Evolutionary conservation across 805 yeast species (phyloP), one percentile per base, ranked within the genome.

Genomic region (Blastobotrys robertii): DNA sequence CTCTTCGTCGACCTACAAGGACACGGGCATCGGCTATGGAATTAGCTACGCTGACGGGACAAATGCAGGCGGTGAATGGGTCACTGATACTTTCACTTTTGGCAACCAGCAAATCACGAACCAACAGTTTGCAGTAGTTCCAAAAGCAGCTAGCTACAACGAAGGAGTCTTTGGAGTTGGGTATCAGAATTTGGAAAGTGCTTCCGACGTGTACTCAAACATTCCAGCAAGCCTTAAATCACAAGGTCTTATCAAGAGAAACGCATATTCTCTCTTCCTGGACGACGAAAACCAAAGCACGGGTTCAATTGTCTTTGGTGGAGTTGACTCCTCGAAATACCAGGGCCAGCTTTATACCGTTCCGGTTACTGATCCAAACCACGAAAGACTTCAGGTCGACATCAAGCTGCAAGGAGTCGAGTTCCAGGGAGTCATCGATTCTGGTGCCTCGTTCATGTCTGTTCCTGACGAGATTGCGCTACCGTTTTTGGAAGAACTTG

Each of bases 101-200:
- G 74, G 75, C 40, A 71, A 68, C 42, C 62, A 72, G 19, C 59
- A 67, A 3, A 67, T 82, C 12, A 49, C 66, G 1, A 62, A 65
- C 42, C 62, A 81, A 35, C 74, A 84, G 8, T 72, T 85, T 60
- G 94, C 88, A 1, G 76, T 84, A 16, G 86, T 81, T 10, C 77
- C 78, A 57, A 31, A 14, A n/a, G 14, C 30, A 15, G 43, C 31
- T 13, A 39, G 25, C 4, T 19, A 19, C 25, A 19, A 6, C 6
- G 25, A 19, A 19, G 25, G 25, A 4, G 25, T 42, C 22, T 31
- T 42, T 19, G 44, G 44, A 5, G 28, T 42, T 10, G 35, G 38
- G n/a, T 31, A 19, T 6, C 25, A 19, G 6, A 19, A 36, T 13
- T 4, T 13, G 22, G 42, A 35, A 28, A 15, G 36, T 3, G 37